Evolutionary conservation across 139 green algal genomes (phyloP), one percentile per base, ranked within the genome.

Genomic region (Coelastrella sp.): DNA sequence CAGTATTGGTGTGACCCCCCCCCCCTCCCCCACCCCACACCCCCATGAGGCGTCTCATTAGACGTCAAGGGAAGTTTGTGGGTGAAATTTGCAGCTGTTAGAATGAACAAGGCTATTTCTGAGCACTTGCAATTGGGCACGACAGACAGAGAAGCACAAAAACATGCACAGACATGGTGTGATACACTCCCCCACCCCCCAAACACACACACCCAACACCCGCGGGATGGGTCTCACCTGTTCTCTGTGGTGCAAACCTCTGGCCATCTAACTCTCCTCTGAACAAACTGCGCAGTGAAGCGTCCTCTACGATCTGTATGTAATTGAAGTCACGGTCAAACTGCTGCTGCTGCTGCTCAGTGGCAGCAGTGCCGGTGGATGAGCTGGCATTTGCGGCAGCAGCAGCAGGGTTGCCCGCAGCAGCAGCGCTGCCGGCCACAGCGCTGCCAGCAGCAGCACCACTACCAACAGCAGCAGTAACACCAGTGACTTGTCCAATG

Each of bases 191-290:
- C 32, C 32, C 32, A 0, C 32, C 32, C 32, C 32, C 32, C 32
- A 0, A 0, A 47, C 32, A 47, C 32, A 47, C 32, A 47, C 32
- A 47, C 32, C 32, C 32, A 0, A 47, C 32, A 56, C 75, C 19
- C 16, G 0, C 7, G 16, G 3, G 64, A 71, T 0, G 64, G 6
- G n/a, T 17, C 82, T 22, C 82, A 87, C 82, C 82, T 71, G 83
- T 88, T n/a, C 68, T 57, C 85, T 66, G 16, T 19, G 85, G 85
- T 56, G 68, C 68, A 80, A 84, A 90, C 20, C 47, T 73, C 85
- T 77, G 73, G 19, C 85, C 85, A 32, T 90, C 85, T 10, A 90
- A 3, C 58, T 90, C 22, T 13, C 85, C 85, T 10, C 5, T 73
- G 74, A 90, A 90, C 20, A 87, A 61, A 66, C 81, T 87, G 13